Evolutionary conservation across 2,329 filamentous ascomycete genomes (phyloP), one percentile per base, ranked within the genome.

Genomic region (Xylaria sp.): DNA sequence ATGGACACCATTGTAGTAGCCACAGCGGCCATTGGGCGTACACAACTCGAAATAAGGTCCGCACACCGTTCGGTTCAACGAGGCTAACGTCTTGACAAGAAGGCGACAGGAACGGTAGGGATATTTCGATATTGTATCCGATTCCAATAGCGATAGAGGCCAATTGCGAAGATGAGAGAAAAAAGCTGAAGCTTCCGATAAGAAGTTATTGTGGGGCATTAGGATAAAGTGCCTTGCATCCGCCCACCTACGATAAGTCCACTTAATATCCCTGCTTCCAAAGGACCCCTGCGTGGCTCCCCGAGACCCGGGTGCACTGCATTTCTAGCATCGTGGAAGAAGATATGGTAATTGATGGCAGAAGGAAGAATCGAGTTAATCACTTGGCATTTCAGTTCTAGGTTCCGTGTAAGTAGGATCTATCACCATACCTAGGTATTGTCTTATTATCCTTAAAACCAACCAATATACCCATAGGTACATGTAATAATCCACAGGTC

Each of bases 1-100:
- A 14, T 23, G 9, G 59, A 21, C 25, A 59, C n/a, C 21, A n/a
- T 54, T 23, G 61, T 51, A 8, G 61, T 14, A 14, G 58, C 52
- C 3, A 61, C 63, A 25, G 68, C 69, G 11, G 64, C 66, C 68
- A 71, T 72, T 25, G 12, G 21, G 46, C 33, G 19, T 11, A 21
- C 15, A 19, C 12, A 12, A 43, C 40, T 5, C 2, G 8, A 19
- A 12, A 21, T 15, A 4, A 40, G 2, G n/a, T 17, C 4, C 14
- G 33, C 14, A 31, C 23, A 37, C 14, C 19, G 15, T 2, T 12
- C 14, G 12, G 43, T 19, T 9, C 9, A 4, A 17, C 2, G 17
- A 1, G 14, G 17, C 19, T 2, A 5, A 6, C 12, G 7, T 7
- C 9, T 6, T 14, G 15, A 37, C 4, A 17, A 42, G 15, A 11